A percentile compares a stretch with the other conserved stretches of the same genome.
These are phyloP conservation scores for Amanita exitialis DNA, from an alignment of 768 basidiomycete species.

Conservation along the genomic window DNA sequence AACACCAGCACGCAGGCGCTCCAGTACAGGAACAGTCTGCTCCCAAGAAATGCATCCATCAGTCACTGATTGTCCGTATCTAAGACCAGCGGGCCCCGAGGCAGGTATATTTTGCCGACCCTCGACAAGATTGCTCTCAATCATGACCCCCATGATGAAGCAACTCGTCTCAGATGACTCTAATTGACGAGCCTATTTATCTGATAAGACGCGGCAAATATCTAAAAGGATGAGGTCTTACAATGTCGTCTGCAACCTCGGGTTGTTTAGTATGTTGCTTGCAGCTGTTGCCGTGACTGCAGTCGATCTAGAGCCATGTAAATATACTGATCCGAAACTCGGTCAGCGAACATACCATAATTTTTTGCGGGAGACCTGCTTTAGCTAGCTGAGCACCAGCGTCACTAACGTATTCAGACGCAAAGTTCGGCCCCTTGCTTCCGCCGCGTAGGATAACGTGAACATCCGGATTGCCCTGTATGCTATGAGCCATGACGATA, in stretches of 20 bases:
- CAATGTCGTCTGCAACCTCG: conserved; percentile 86
- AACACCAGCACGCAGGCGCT: conserved; percentile 84
- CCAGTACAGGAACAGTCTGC: conserved; percentile 69
- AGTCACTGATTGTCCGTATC: conserved; percentile 81
- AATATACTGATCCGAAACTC: neutral
- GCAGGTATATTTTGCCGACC: conserved; percentile 80
- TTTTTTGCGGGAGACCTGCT: conserved; percentile 64
- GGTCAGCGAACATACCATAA: conserved; percentile 57
- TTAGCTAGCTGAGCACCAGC: conserved; percentile 69
- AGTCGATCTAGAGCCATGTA: conserved; percentile 60
- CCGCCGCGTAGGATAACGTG: conserved; percentile 95
- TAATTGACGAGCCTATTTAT: conserved; percentile 55
- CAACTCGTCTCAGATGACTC: conserved; percentile 59
- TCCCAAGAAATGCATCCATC: conserved; percentile 91
- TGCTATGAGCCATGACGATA: neutral
- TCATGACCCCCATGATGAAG: conserved; percentile 88
- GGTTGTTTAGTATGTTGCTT: conserved; percentile 88
- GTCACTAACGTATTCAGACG: conserved; percentile 68
- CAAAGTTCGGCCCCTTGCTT: conserved; percentile 82
- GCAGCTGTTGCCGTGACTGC: conserved; percentile 91
- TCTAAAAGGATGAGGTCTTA: conserved; percentile 19
- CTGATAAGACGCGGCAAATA: neutral
- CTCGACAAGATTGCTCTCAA: conserved; percentile 86
- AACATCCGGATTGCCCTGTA: conserved; percentile 79
- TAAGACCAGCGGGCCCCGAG: conserved; percentile 59